Conservation (phyloP, 2,329 filamentous ascomycete species). For the Arthroderma sp. region DNA sequence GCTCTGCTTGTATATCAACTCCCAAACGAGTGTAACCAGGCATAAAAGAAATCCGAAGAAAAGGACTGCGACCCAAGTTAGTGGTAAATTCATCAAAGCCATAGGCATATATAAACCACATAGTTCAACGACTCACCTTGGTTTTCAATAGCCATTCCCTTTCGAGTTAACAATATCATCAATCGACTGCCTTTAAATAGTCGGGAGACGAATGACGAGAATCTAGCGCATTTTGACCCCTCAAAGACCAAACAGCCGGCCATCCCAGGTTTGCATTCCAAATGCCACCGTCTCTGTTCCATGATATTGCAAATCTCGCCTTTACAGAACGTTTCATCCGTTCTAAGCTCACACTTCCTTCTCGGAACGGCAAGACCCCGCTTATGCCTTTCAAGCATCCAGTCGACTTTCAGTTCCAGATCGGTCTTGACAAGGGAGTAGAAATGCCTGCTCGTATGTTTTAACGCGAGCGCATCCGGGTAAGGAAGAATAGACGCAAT, state of each 20-base stretch:
- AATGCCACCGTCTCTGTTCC: constrained; percentile 27
- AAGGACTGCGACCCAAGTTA: not conserved
- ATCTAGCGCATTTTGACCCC: constrained; percentile 15
- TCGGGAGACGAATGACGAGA: not conserved
- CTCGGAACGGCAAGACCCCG: constrained; percentile 55
- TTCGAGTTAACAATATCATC: constrained; percentile 1
- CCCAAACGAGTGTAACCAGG: not conserved
- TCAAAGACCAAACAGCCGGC: constrained; percentile 27
- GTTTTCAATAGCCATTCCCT: constrained; percentile 2
- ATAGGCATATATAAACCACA: not conserved
- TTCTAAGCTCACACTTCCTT: constrained; percentile 29
- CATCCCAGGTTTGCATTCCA: constrained; percentile 21
- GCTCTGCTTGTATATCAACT: not conserved
- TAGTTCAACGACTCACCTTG: constrained; percentile 1
- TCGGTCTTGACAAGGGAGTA: constrained; percentile 53
- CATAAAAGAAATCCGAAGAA: not conserved
- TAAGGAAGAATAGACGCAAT: constrained; percentile 51
- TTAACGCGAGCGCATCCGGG: constrained; percentile 57
- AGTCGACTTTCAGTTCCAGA: constrained; percentile 52
- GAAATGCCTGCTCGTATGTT: constrained; percentile 52
- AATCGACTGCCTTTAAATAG: constrained; percentile 1
- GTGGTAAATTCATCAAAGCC: too few species aligned
- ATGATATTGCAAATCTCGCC: constrained; percentile 29
- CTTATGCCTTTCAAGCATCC: constrained; percentile 51
- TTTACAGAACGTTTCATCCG: constrained; percentile 31